phyloP scores from a whole-genome alignment of 352 stramenopile species.

The Blastocystis sp. region DNA sequence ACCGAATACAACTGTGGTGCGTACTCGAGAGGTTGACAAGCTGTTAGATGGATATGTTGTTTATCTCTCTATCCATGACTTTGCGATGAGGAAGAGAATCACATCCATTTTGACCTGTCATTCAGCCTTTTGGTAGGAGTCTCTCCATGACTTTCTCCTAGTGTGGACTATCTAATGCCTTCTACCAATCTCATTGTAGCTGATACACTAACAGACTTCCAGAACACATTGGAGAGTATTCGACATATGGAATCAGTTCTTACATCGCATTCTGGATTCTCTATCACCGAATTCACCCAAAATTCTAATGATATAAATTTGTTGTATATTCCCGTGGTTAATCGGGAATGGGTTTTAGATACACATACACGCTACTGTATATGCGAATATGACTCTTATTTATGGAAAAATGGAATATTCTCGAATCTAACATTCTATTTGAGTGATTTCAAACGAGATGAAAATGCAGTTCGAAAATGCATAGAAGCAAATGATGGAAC shows the following conservation, averaged over 20 bases:
- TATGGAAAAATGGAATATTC: constrained; percentile 19
- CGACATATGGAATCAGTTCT: background rate
- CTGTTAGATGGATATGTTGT: constrained; percentile 46
- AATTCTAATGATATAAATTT: background rate
- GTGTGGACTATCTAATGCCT: constrained; percentile 5
- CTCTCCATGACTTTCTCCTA: background rate
- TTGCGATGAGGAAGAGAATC: background rate
- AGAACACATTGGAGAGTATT: background rate
- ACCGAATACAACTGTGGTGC: constrained; percentile 29
- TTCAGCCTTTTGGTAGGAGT: background rate
- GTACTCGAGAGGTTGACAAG: constrained; percentile 29
- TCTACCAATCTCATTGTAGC: constrained; percentile 36
- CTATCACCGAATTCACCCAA: background rate
- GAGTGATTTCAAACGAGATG: constrained; percentile 47
- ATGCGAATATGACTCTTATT: background rate
- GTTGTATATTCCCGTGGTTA: constrained; percentile 24
- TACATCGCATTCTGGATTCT: background rate
- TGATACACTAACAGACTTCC: constrained; percentile 43
- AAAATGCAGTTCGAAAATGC: background rate
- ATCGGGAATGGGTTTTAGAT: constrained; percentile 35
- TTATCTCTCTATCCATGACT: constrained; percentile 3
- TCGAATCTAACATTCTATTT: constrained; percentile 55
- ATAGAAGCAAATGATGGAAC: constrained; percentile 36
- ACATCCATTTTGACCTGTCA: constrained; percentile 14
- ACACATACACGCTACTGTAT: constrained; percentile 12